Conservation (phyloP, 352 stramenopile species). For the Pythium phragmiticola region DNA sequence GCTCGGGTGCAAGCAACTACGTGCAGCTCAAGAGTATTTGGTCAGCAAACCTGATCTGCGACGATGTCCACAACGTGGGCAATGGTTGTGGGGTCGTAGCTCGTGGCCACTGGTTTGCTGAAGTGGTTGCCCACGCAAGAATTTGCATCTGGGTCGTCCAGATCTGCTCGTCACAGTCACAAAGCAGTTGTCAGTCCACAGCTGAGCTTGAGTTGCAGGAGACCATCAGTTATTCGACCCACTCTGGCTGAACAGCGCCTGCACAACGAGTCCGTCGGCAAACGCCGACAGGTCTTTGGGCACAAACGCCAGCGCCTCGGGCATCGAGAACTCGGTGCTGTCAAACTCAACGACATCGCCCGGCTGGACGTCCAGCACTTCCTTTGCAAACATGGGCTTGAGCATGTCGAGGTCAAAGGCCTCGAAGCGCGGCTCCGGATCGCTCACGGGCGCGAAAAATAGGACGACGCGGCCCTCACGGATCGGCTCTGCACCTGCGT, state of each 20-base stretch:
- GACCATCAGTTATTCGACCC: conserved; percentile 2
- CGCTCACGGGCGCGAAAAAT: conserved; percentile 46
- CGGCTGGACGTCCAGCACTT: conserved; percentile 51
- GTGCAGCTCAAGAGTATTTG: not conserved
- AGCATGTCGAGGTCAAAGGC: conserved; percentile 57
- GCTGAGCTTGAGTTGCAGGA: not conserved
- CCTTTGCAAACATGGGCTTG: conserved; percentile 63
- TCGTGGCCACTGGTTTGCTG: conserved; percentile 49
- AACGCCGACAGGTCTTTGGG: conserved; percentile 53
- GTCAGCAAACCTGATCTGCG: conserved; percentile 40
- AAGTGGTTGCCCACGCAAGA: conserved; percentile 57
- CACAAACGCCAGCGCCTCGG: conserved; percentile 60
- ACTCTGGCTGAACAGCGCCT: conserved; percentile 69
- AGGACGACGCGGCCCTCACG: conserved; percentile 52
- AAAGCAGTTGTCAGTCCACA: not conserved
- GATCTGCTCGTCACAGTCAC: conserved; percentile 30
- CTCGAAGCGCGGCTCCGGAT: conserved; percentile 53
- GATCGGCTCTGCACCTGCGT: conserved; percentile 39
- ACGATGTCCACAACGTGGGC: conserved; percentile 46
- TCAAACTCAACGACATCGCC: conserved; percentile 67
- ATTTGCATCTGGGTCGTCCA: conserved; percentile 68
- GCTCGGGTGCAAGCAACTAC: not conserved
- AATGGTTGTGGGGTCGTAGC: conserved; percentile 29
- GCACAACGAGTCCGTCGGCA: conserved; percentile 45
- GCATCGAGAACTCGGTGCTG: conserved; percentile 54